Conservation (phyloP, 1,284 basidiomycete species). For the Puccinia coronata region DNA sequence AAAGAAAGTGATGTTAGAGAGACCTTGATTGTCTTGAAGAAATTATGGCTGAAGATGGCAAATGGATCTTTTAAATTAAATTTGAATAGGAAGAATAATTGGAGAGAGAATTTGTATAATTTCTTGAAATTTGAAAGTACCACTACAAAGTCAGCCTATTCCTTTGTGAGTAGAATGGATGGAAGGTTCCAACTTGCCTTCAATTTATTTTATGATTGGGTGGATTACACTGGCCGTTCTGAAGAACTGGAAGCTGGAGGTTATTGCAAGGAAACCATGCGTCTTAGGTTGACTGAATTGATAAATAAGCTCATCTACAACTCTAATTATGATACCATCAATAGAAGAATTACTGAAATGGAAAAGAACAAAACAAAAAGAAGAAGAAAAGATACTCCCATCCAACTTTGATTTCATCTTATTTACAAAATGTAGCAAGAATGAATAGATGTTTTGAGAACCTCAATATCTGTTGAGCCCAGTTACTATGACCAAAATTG, state of each 20-base stretch:
- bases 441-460: too few species aligned
- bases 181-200: background rate
- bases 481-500: too few species aligned
- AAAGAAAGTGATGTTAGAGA: background rate
- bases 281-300: too few species aligned
- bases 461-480: too few species aligned
- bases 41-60: background rate
- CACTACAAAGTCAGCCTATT: too few species aligned
- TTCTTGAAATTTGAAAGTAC: background rate
- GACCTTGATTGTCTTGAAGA: background rate
- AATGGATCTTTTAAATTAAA: background rate
- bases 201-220: background rate
- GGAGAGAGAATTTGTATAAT: background rate
- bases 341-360: too few species aligned
- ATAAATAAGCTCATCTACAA: background rate
- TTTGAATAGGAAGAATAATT: background rate
- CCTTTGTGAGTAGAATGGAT: background rate
- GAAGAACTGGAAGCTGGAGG: background rate
- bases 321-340: background rate
- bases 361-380: too few species aligned
- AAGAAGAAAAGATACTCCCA: too few species aligned
- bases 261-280: too few species aligned
- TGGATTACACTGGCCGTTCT: background rate
- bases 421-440: too few species aligned
- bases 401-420: too few species aligned